Base-by-base conservation (phyloP, 805 yeast species). In the Candida fluviatilis region DNA sequence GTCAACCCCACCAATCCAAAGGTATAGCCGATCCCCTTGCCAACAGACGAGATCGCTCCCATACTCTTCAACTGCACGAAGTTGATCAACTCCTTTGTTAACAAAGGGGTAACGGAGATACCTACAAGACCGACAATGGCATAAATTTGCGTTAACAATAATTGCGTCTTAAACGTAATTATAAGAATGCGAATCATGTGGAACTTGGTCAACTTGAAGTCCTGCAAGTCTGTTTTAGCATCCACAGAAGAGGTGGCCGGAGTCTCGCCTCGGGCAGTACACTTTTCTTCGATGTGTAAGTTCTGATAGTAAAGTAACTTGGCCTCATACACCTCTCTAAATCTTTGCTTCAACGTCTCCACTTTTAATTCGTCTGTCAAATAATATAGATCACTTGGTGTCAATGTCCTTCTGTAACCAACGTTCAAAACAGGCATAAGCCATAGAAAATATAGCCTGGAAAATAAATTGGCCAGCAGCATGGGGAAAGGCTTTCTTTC, bases 351-450 rank as follows among this genome's bases (percentile, higher is more conserved):
- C 6, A 26, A 26, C 5, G 7, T 26, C 18, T 58, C 55, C 16
- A 61, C 57, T 38, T 56, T 57, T 56, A 63, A 43, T 25, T 59
- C 54, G 24, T 58, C 60, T 10, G 59, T 49, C 30, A 62, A 48
- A 17, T 35, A 36, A 47, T 41, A 82, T 44, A 82, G 50, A 55
- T 83, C 89, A 35, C 72, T 70, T 3, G 81, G 75, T 30, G 73
- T 74, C 31, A 83, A 55, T 0, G 87, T 80, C 50, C 89, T 68
- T 54, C 75, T 78, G 55, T 83, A 83, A 6, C 89, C 89, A 5
- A 73, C 74, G 16, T 57, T 61, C 64, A 83, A 57, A 34, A 83
- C 47, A 0, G 86, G 86, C 27, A 60, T 54, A 31, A 82, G 57
- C 86, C 88, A 83, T 77, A 80, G 72, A 54, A 80, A 76, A 48